Conservation (phyloP, 805 yeast genomes). For the Saturnispora ahearnii region DNA sequence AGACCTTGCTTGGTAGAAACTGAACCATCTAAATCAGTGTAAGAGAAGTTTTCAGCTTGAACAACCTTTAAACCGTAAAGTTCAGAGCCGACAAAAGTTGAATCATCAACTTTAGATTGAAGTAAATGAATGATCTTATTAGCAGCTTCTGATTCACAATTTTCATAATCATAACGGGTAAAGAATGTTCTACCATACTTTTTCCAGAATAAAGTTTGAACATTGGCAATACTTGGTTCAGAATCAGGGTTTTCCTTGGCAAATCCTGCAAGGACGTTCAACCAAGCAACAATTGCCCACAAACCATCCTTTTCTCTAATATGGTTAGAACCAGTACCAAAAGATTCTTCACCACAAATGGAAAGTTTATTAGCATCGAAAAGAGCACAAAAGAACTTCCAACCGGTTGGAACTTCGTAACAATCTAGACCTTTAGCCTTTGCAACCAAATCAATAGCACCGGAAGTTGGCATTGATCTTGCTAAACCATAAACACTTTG, state of each 20-base stretch:
- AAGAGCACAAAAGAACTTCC: slow-evolving; percentile 96
- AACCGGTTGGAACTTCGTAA: slow-evolving; percentile 97
- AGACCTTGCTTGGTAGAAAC: slow-evolving; percentile 85
- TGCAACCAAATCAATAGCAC: slow-evolving; percentile 90
- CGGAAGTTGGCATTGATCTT: slow-evolving; percentile 95
- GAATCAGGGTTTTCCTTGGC: slow-evolving; percentile 41
- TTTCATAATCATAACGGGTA: slow-evolving; percentile 91
- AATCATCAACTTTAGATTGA: slow-evolving; percentile 29
- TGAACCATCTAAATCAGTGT: slow-evolving; percentile 91
- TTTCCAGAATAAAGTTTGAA: slow-evolving; percentile 80
- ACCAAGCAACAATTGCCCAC: slow-evolving; percentile 98
- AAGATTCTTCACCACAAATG: slow-evolving; percentile 96
- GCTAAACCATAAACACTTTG: slow-evolving; percentile 90
- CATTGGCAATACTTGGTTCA: slow-evolving; percentile 56
- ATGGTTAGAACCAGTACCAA: slow-evolving; percentile 97
- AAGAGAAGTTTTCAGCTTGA: slow-evolving; percentile 82
- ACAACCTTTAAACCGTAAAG: slow-evolving; percentile 43
- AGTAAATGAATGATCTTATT: slow-evolving; percentile 51
- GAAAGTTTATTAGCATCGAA: slow-evolving; percentile 90
- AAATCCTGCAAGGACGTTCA: slow-evolving; percentile 85
- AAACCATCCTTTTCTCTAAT: slow-evolving; percentile 96
- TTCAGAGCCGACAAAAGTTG: slow-evolving; percentile 41
- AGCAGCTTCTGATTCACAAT: slow-evolving; percentile 71
- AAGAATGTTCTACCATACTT: slow-evolving; percentile 95
- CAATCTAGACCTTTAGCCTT: slow-evolving; percentile 59